Base-by-base conservation (phyloP, 345 rosid species). In the Kernera saxatilis region DNA sequence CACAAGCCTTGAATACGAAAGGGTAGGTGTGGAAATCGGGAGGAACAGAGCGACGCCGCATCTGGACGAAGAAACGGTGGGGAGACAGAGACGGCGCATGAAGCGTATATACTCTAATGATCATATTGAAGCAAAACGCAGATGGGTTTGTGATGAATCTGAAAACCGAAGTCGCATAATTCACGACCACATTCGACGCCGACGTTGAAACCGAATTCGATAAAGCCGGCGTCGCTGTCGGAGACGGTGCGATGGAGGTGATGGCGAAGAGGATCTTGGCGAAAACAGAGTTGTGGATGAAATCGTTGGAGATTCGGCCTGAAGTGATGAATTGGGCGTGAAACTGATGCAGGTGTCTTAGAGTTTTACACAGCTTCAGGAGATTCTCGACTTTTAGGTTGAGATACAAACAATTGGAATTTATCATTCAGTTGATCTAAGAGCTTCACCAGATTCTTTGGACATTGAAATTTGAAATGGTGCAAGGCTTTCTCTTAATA, bases 21-120 rank as follows among this genome's bases (percentile, higher is more conserved):
- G 97, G 90, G 81, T 84, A 81, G 0, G 92, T 78, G 70, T 86
- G 76, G 57, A 78, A 85, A 55, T 90, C 97, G 2, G 84, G 88
- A 40, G 80, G 79, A 61, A 86, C 54, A 13, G 88, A 82, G 6
- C 73, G 25, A 30, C 85, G 79, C 7, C 82, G 84, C 94, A 90
- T 88, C 46, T 79, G 70, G 25, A 71, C 43, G 57, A 88, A 88
- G 69, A 82, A 80, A 46, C 55, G 33, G 58, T 86, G 86, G 32
- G 94, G 85, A n/a, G 58, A 10, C 67, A 77, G 41, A 78, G 87
- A 85, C 56, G 83, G 71, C 5, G 77, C 78, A 75, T 85, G 83
- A 39, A 85, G 86, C 8, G 82, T 67, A 70, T 75, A 83, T 54
- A 76, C 64, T 60, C 97, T 78, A 7, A 90, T 78, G 72, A 84